Evolutionary conservation across 176 grass and related monocot genomes (phyloP).

Genomic region (Secale cereale): DNA sequence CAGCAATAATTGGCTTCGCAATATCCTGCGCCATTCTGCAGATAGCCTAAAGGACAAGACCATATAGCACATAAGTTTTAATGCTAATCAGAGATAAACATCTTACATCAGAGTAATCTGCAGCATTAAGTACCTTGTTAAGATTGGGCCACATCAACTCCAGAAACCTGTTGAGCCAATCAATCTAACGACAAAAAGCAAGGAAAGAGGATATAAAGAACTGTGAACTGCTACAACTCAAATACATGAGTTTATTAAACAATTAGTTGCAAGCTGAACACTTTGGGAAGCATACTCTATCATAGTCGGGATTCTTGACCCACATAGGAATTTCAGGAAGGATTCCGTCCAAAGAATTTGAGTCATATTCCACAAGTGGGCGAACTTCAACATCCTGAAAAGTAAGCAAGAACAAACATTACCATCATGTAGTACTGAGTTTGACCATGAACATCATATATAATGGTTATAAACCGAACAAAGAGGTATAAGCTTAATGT

Average conservation of each 20-base stretch:
- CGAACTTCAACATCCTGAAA: constrained; percentile 66
- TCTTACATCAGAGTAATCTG: constrained; percentile 1
- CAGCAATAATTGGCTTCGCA: constrained; percentile 85
- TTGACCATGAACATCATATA: neutral
- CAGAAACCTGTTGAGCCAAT: constrained; percentile 93
- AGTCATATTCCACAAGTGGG: constrained; percentile 70
- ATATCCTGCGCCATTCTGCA: constrained; percentile 82
- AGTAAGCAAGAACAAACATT: neutral
- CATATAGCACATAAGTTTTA: constrained; percentile 24
- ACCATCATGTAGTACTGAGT: neutral
- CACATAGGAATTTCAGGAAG: constrained; percentile 97
- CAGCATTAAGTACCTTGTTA: constrained; percentile 60
- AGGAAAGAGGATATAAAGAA: constrained; percentile 11
- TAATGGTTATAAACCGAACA: neutral
- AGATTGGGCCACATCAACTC: constrained; percentile 96
- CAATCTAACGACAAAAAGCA: constrained; percentile 53
- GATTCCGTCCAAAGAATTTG: constrained; percentile 66
- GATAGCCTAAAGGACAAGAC: constrained; percentile 55
- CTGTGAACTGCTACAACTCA: neutral
- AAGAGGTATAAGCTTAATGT: constrained; percentile 10
- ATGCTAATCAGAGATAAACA: constrained; percentile 22
- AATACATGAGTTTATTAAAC: neutral
- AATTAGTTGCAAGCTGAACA: neutral
- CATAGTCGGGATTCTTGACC: constrained; percentile 96
- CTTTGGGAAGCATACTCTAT: constrained; percentile 56